These are phyloP conservation scores for Wallacemonas rigidus DNA, from an alignment of 208 protist genomes.

Conservation along the genomic window DNA sequence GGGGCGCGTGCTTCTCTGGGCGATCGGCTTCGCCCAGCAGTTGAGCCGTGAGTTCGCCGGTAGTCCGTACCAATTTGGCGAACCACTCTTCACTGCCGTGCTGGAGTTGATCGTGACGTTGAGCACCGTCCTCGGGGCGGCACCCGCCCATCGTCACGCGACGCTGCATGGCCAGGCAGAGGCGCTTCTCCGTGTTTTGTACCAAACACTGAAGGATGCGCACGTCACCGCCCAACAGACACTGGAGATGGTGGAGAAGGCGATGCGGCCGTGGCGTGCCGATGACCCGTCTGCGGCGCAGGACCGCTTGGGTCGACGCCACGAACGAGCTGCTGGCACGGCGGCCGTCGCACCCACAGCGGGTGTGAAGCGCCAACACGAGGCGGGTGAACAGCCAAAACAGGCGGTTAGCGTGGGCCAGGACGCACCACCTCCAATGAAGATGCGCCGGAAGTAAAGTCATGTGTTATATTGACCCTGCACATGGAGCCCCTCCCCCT, in stretches of 20 bases:
- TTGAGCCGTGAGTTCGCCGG: slow-evolving; percentile 66
- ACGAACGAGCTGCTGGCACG: not conserved
- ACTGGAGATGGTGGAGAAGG: slow-evolving; percentile 31
- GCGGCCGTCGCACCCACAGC: not conserved
- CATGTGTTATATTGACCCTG: not conserved
- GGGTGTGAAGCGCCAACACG: slow-evolving; percentile 4
- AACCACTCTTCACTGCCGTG: slow-evolving; percentile 56
- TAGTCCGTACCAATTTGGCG: slow-evolving; percentile 47
- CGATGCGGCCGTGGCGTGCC: slow-evolving; percentile 1
- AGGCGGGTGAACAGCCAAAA: not conserved
- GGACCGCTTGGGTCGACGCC: not conserved
- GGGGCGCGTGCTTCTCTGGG: slow-evolving; percentile 63
- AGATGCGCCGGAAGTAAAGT: not conserved
- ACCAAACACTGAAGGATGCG: slow-evolving; percentile 24
- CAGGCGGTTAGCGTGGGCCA: not conserved
- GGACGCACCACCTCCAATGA: not conserved
- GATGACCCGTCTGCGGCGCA: not conserved
- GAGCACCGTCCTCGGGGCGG: slow-evolving; percentile 8
- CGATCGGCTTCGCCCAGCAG: slow-evolving; percentile 57
- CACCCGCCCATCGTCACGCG: not conserved
- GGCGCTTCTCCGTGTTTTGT: slow-evolving; percentile 34
- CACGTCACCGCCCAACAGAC: slow-evolving; percentile 51
- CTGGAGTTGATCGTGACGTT: slow-evolving; percentile 26
- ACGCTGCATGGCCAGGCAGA: slow-evolving; percentile 6
- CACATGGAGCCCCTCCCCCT: not conserved